Evolutionary conservation across 2,329 filamentous ascomycete species (phyloP), one percentile per base, ranked within the genome.

Genomic region (Paracorniculantispora psalliotae): DNA sequence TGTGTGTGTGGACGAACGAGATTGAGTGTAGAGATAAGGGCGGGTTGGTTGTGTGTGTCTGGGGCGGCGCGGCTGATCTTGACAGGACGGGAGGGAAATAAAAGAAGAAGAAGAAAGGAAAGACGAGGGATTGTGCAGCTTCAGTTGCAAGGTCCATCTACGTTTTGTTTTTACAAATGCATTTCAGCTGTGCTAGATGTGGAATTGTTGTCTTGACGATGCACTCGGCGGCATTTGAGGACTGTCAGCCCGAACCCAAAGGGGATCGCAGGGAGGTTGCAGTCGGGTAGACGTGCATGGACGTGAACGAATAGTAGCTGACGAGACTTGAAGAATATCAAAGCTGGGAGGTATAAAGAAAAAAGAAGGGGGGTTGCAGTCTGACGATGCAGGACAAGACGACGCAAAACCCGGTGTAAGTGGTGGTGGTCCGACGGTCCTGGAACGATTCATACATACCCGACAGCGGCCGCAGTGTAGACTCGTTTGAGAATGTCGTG

Each of bases 11-110:
- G n/a, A n/a, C n/a, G 41, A 21, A 30, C 19, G 13, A 41, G 44
- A 57, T 57, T 57, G 46, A 57, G 53, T 57, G 30, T 30, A 10
- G 23, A 48, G 44, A 41, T 37, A 49, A 39, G 19, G 41, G 26
- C 25, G 25, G 9, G 39, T 35, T 43, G 26, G 23, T 44, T 44
- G 30, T 35, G 23, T 55, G 41, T n/a, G 28, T 19, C 28, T 17
- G 39, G 21, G 26, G 35, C n/a, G 9, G 4, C 37, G 19, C 6
- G 43, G 19, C n/a, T 47, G 21, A 47, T 15, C 10, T 26, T 17
- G 39, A 35, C 3, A 54, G 39, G 10, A 28, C 17, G 25, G 26
- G 39, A 28, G 37, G 23, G 9, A 15, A 12, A 5, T 26, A 23
- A 26, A 25, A 15, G 21, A 26, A 23, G 21, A 28, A 52, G 28